phyloP scores from a whole-genome alignment of 148 eudicot species.

The Heliamphora exappendiculata region DNA sequence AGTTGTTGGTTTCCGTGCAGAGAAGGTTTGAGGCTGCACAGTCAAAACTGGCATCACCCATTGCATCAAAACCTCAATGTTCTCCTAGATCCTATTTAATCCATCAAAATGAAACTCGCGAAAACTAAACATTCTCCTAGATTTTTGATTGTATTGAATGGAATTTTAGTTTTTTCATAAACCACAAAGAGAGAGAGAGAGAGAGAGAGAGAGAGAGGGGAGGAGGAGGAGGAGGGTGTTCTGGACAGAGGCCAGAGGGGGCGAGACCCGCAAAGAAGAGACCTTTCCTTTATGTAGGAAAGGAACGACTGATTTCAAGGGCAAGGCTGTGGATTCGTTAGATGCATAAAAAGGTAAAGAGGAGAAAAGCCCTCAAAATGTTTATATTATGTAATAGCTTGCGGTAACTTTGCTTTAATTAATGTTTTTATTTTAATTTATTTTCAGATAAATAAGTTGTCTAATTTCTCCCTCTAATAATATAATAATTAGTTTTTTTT shows the following conservation, averaged over 20 bases:
- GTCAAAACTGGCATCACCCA: conserved; percentile 44
- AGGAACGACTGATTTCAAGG: conserved; percentile 32
- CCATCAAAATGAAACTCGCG: conserved; percentile 21
- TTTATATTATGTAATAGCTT: too few relatives aligned
- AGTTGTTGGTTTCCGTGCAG: conserved; percentile 41
- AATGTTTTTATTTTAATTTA: too few relatives aligned
- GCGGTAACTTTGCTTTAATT: too few relatives aligned
- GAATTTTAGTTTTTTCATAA: conserved; percentile 3
- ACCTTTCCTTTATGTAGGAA: conserved; percentile 41
- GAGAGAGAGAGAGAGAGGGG: conserved; percentile 10
- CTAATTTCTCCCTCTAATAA: too few relatives aligned
- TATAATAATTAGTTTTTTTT: too few relatives aligned
- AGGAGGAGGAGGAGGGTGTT: conserved; percentile 1
- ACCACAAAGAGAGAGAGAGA: conserved; percentile 13
- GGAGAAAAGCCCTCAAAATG: too few relatives aligned
- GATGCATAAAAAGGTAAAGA: neutral
- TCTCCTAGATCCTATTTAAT: conserved; percentile 13
- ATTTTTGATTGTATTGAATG: conserved; percentile 3
- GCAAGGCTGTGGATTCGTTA: conserved; percentile 16
- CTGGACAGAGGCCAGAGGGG: too few relatives aligned
- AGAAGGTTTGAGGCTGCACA: conserved; percentile 28
- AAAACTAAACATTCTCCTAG: conserved; percentile 6
- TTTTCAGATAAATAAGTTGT: too few relatives aligned
- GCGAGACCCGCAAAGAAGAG: conserved; percentile 2
- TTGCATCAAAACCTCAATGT: conserved; percentile 18